These are phyloP conservation scores for Ogataea pini DNA, from an alignment of 805 yeast species.

Conservation along the genomic window DNA sequence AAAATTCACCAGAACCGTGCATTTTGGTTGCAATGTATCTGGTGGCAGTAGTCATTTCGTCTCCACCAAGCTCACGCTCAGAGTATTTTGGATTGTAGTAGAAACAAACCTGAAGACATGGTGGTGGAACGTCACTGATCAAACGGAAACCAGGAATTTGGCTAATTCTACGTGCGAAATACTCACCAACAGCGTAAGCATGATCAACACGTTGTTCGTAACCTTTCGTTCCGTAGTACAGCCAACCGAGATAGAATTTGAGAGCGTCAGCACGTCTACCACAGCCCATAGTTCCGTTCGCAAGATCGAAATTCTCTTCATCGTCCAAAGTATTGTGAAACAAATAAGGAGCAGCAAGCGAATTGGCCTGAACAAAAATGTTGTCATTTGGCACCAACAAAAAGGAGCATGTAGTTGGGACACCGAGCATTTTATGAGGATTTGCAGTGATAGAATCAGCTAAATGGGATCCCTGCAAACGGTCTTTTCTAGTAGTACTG, in stretches of 20 bases:
- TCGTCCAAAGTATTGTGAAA: constrained; percentile 61
- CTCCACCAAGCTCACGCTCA: constrained; percentile 29
- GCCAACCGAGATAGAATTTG: constrained; percentile 78
- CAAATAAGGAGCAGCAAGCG: constrained; percentile 76
- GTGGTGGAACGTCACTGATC: constrained; percentile 60
- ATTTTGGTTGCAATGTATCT: constrained; percentile 60
- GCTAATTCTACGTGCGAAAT: constrained; percentile 51
- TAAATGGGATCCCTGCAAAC: constrained; percentile 57
- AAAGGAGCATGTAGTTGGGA: constrained; percentile 76
- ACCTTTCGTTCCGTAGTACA: constrained; percentile 73
- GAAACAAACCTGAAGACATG: constrained; percentile 83
- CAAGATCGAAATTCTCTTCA: constrained; percentile 67
- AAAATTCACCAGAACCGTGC: constrained; percentile 62
- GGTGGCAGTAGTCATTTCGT: constrained; percentile 54
- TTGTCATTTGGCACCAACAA: constrained; percentile 68
- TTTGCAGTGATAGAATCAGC: constrained; percentile 80
- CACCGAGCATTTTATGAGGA: constrained; percentile 90
- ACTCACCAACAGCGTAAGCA: constrained; percentile 64
- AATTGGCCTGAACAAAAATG: constrained; percentile 68
- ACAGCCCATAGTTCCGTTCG: constrained; percentile 91
- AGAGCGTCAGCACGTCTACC: constrained; percentile 84
- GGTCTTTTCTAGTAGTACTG: constrained; percentile 46
- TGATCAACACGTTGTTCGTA: constrained; percentile 68
- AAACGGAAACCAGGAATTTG: constrained; percentile 49
- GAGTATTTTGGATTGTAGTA: constrained; percentile 52